Base-by-base conservation (phyloP, 305 asterid genomes). In the Rubia peregrina region DNA sequence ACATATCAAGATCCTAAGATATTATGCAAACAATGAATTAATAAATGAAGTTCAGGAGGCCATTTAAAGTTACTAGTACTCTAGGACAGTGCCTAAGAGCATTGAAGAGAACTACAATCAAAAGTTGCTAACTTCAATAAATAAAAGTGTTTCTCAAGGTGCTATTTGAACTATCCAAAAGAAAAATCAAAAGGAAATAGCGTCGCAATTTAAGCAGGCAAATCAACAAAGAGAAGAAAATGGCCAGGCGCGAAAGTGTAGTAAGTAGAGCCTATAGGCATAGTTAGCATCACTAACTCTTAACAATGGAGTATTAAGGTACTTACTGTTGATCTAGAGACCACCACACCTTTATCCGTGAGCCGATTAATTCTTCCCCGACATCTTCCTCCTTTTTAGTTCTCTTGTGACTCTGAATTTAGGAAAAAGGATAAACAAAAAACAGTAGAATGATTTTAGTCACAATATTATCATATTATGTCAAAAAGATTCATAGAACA, bases 301-400 rank as follows among this genome's bases (percentile, higher is more conserved):
- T 56, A 70, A 60, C 55, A 17, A 68, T 49, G 14, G 33, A 61
- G 64, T 22, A 71, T 22, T 36, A 69, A 61, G 73, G 53, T 40
- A 80, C 95, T 81, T 80, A 89, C 97, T 30, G 63, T 79, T 80
- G 71, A 78, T 89, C 96, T 85, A 81, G 72, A 44, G 97, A 91
- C 97, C 97, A 91, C 97, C 92, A 91, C 71, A 91, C 92, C 79
- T 85, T 84, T 73, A 91, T 82, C 87, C 85, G 78, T 70, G 48
- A 59, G 68, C 83, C 85, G 68, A 89, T 76, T 69, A 91, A 62
- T 64, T 85, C 87, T 75, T 78, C 81, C 60, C 88, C 88, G 46
- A 68, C 63, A 33, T 30, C 65, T 62, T 76, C 77, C 85, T 61
- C 93, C 91, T 26, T 64, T 55, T 33, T 68, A 71, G 74, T 57